Conservation (phyloP, 345 rosid species). For the Dipteronia sinensis region DNA sequence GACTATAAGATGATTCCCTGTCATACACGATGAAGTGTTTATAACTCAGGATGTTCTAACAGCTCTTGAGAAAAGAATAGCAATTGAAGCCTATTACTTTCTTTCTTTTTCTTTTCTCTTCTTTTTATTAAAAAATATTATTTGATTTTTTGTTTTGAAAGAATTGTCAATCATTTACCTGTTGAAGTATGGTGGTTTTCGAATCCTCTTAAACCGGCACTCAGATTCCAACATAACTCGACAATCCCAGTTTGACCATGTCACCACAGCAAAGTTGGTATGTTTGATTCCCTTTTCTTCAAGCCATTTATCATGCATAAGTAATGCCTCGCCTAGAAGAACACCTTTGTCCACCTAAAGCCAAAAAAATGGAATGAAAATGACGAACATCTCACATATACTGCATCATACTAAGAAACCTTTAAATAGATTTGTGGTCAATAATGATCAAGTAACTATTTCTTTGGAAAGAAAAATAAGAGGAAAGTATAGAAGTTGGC, state of each 20-base stretch:
- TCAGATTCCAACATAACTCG: slow-evolving; percentile 61
- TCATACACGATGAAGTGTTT: background rate
- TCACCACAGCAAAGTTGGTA: slow-evolving; percentile 55
- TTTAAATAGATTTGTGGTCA: background rate
- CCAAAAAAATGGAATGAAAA: background rate
- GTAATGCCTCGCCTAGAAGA: slow-evolving; percentile 46
- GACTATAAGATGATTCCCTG: background rate
- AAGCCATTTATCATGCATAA: slow-evolving; percentile 62
- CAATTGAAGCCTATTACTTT: background rate
- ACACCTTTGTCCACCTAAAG: slow-evolving; percentile 53
- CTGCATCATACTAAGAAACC: background rate
- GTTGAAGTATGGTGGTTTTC: slow-evolving; percentile 59
- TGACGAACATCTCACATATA: background rate
- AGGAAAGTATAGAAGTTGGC: background rate
- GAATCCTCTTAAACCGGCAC: slow-evolving; percentile 53
- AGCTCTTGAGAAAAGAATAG: background rate
- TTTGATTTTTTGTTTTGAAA: background rate
- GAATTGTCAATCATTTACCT: slow-evolving; percentile 28
- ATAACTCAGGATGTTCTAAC: background rate
- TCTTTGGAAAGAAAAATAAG: background rate
- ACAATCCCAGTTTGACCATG: slow-evolving; percentile 66
- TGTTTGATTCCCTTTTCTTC: slow-evolving; percentile 54
- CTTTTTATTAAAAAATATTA: background rate
- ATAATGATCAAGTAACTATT: background rate
- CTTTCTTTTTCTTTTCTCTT: background rate